These are phyloP conservation scores for Penicillium steckii DNA, from an alignment of 495 filamentous ascomycete genomes.

Conservation along the genomic window DNA sequence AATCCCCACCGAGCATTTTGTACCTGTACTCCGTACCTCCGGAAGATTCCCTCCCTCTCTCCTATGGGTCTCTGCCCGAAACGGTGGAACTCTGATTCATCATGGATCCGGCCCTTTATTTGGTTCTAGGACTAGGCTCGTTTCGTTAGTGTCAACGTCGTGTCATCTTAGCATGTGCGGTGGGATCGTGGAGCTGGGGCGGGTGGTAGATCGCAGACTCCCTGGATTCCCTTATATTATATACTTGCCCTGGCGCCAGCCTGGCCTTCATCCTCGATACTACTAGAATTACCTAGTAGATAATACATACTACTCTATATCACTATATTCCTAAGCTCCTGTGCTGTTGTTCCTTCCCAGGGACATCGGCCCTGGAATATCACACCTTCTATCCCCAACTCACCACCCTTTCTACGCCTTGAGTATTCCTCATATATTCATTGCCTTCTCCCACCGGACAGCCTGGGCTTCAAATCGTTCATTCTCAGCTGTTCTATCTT, in stretches of 20 bases:
- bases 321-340: not conserved
- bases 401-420: constrained; percentile 5
- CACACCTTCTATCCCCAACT: constrained; percentile 5
- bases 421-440: constrained; percentile 1
- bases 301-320: not conserved
- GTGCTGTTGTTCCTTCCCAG: constrained; percentile 16
- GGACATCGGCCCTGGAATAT: constrained; percentile 7
- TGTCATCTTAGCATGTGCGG: constrained; percentile 43
- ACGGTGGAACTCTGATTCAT: constrained; percentile 35
- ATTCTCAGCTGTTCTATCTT: not conserved
- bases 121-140: constrained; percentile 29
- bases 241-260: not conserved
- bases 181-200: constrained; percentile 42
- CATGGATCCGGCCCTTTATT: constrained; percentile 21
- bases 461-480: constrained; percentile 3
- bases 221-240: constrained; percentile 28
- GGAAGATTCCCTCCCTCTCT: constrained; percentile 12
- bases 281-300: too few relatives aligned
- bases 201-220: constrained; percentile 39
- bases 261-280: not conserved
- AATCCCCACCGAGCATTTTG: not conserved
- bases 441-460: constrained; percentile 1
- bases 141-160: constrained; percentile 46
- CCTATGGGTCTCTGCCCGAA: constrained; percentile 14
- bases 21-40: constrained; percentile 1